Evolutionary conservation across 305 asterid genomes (phyloP), one percentile per base, ranked within the genome.

Genomic region (Rubia peregrina): DNA sequence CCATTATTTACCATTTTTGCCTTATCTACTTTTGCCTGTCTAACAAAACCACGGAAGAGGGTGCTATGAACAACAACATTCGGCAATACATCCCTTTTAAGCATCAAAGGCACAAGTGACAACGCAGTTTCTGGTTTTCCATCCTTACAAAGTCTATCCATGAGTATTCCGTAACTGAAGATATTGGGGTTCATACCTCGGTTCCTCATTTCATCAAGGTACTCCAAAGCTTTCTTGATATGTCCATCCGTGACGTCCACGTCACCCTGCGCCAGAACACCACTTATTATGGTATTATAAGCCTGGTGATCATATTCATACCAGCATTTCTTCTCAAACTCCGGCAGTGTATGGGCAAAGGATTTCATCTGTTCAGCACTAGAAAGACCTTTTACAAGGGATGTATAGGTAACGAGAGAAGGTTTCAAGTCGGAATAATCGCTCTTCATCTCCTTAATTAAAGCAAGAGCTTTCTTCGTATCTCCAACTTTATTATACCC

Each of bases 81-180:
- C 24, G 90, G 92, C 51, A 78, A 71, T 67, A 74, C 46, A 68
- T 80, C 75, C 61, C 71, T 77, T 73, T 84, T 84, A 60, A 87
- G 88, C 90, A 89, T 83, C 14, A 74, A 30, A 2, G 91, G 87
- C 22, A 88, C 78, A 22, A 88, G 81, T 83, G 84, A 88, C 71
- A 85, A 55, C 2, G 89, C 89, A 66, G 67, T 80, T 59, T 77
- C 84, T 17, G 86, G 60, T 49, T 83, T 76, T 24, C 72, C 66
- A 42, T 79, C 86, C 76, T 81, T 80, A 73, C 95, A 88, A 17
- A 88, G 75, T 57, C 81, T 63, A 71, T 79, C 69, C 56, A 85
- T 77, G 64, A 86, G 69, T 8, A 67, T 38, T 72, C 81, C 76
- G 75, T 76, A 84, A 24, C 84, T 71, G 69, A 57, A 76, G 53